Evolutionary conservation across 148 eudicot genomes (phyloP), one percentile per base, ranked within the genome.

Genomic region (Vaccinium vitisidaea): DNA sequence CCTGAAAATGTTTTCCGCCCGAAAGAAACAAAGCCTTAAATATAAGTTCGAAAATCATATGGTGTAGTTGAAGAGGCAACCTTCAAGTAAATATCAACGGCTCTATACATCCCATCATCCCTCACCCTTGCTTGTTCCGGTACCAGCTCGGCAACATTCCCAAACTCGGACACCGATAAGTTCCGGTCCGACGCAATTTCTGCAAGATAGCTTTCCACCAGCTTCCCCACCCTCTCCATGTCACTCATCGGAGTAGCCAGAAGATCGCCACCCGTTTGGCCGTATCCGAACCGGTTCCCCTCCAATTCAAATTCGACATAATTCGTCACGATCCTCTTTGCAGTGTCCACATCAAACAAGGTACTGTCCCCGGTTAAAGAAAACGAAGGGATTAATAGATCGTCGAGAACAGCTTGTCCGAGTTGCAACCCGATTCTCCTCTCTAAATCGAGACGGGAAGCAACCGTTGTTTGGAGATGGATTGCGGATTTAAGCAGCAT

Each of bases 381-480:
- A 84, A 90, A 97, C 0, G 98, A 94, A 83, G 99, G 99, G 82
- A 97, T 94, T 76, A 95, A 83, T 15, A 97, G 90, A 86, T 97
- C 99, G 80, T 97, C 96, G 23, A 95, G 88, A 53, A 87, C 94
- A 18, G 99, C 98, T 75, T 95, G 98, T 16, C 90, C 92, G 8
- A 97, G 94, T 86, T 95, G 98, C 81, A 88, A 84, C 65, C 91
- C 95, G 89, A 94, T 95, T 85, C 99, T 86, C 89, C 89, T 97
- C 89, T 97, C 99, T 86, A 97, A 85, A 85, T 97, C 99, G n/a
- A 95, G 91, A 91, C 98, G 89, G 83, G 98, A 97, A 58, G 98
- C 96, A 49, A 93, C 91, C 11, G 98, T 95, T 53, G 99, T 93
- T 77, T 97, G 96, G 0, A 97, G 90, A 88, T 89, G 92, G 81